Base-by-base conservation (phyloP, 345 rosid species). In the Rhizophora mangle region DNA sequence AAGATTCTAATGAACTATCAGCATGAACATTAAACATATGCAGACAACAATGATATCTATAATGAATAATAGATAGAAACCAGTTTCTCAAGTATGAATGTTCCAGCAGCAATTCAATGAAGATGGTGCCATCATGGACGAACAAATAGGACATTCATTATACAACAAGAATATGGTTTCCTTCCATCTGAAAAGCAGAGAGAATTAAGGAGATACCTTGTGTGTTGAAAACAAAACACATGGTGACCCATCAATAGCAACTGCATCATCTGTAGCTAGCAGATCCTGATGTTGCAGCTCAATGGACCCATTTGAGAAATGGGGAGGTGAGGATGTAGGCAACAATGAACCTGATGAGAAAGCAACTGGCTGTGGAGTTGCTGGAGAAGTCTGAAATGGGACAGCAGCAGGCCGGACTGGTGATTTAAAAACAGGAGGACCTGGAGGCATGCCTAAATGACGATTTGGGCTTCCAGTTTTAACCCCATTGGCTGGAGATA, bases 321-420 rank as follows among this genome's bases (percentile, higher is more conserved):
- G 85, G 43, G 92, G 86, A 72, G 97, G 92, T 18, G 96, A 81
- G 67, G 99, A 90, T 53, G 92, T 82, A 2, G 97, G 96, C 73
- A 95, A 79, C 60, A 93, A 80, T 54, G 89, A 84, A 67, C 87
- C 84, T 0, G 93, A 83, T 68, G 98, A 87, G 79, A 84, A 86
- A 29, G 96, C 96, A 68, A 90, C 79, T 26, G 97, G 97, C 80
- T 87, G 99, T 66, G 96, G 98, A 78, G 93, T 86, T 71, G 93
- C 84, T 43, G 96, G 99, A 11, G 96, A 87, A 26, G 89, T 86
- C 63, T 91, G 89, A 69, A 95, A 89, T 75, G 99, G 97, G 69
- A 92, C 96, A 74, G 96, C 91, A 70, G 99, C 96, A 52, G 96
- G 96, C 49, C 92, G 81, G 61, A 95, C 90, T 13, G 99, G 99